Percentiles rank a stretch among this genome's conserved stretches.
Conservation (phyloP, 495 filamentous ascomycete species). For the Penicillium tannophilum region DNA sequence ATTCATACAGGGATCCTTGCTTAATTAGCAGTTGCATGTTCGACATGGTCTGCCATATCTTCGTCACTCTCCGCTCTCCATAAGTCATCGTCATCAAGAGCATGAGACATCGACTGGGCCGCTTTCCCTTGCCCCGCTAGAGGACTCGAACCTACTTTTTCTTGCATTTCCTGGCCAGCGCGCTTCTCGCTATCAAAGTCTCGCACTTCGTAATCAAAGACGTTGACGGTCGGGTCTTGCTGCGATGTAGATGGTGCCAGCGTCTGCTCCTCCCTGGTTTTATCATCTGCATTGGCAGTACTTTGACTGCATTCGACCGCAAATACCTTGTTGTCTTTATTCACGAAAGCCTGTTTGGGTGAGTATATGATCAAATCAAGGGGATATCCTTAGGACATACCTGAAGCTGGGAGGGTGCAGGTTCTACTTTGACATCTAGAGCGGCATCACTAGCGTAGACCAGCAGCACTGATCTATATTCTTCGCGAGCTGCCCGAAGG, state of each 20-base stretch:
- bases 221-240: conserved; percentile 32
- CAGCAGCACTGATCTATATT: conserved; percentile 47
- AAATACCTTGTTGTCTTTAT: conserved; percentile 50
- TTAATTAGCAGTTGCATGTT: conserved; percentile 15
- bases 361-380: conserved; percentile 7
- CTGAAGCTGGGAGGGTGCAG: conserved; percentile 41
- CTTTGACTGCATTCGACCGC: conserved; percentile 39
- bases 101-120: background rate
- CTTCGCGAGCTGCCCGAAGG: conserved; percentile 54
- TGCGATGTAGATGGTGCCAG: background rate
- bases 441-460: conserved; percentile 56
- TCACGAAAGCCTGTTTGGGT: conserved; percentile 44
- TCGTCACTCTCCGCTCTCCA: conserved; percentile 21
- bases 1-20: conserved; percentile 14
- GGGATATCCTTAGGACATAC: conserved; percentile 27
- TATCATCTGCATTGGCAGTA: background rate
- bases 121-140: conserved; percentile 14
- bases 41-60: conserved; percentile 20
- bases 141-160: conserved; percentile 26
- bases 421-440: conserved; percentile 32
- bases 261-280: background rate
- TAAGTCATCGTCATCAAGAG: conserved; percentile 12
- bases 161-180: conserved; percentile 43
- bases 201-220: conserved; percentile 46
- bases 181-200: conserved; percentile 35